phyloP scores from a whole-genome alignment of 164 flowering plant species.

The Stephania cephalantha region DNA sequence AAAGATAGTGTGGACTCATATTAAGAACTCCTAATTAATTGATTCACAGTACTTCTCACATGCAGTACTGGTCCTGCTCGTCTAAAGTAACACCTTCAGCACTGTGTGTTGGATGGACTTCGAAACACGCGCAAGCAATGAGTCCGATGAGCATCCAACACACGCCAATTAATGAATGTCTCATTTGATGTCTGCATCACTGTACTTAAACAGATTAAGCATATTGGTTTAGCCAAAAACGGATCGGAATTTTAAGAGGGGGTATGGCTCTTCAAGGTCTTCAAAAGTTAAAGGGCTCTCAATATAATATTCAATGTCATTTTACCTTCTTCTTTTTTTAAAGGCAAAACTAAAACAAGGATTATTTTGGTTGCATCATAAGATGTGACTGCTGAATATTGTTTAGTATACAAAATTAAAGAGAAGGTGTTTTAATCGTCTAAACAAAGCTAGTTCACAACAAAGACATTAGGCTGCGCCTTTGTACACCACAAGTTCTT shows the following conservation, averaged over 20 bases:
- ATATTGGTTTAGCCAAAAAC: not conserved
- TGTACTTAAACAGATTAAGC: not conserved
- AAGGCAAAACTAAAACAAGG: not conserved
- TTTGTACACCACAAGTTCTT: not conserved
- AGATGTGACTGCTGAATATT: not conserved
- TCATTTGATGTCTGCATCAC: no score
- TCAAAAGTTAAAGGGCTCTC: not conserved
- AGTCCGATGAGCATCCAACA: no score
- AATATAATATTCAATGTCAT: not conserved
- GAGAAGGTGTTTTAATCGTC: not conserved
- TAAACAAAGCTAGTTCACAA: not conserved
- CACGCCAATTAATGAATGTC: no score
- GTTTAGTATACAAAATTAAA: not conserved
- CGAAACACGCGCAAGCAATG: no score
- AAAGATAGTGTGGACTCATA: no score
- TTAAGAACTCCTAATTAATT: no score
- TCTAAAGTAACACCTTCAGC: no score
- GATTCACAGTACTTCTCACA: no score
- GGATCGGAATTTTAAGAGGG: not conserved
- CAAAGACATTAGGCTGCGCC: not conserved
- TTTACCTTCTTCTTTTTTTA: not conserved
- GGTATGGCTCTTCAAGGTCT: not conserved
- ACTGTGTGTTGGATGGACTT: no score
- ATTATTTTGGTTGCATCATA: not conserved
- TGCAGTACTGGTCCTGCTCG: no score